phyloP scores from a whole-genome alignment of 257 asterid genomes.

The Solanum ossicruentum region DNA sequence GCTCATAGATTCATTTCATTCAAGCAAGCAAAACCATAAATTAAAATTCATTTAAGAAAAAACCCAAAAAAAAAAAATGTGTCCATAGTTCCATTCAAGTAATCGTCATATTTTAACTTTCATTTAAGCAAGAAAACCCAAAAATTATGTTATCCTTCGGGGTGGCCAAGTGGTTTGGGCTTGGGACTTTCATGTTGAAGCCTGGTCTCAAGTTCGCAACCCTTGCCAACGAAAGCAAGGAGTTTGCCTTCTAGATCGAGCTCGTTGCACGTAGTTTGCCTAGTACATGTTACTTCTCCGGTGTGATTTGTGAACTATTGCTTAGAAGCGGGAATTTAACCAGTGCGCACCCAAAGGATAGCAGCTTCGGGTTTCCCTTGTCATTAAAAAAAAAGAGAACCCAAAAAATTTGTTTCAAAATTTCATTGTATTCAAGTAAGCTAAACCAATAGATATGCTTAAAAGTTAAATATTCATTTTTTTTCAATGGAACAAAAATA shows the following conservation, averaged over 20 bases:
- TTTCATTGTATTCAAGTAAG: neutral
- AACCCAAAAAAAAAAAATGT: neutral
- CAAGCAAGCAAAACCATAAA: neutral
- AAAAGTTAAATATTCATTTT: neutral
- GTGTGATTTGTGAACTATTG: too few relatives aligned
- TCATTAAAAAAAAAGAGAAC: neutral
- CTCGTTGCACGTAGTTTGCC: too few relatives aligned
- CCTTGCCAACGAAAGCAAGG: too few relatives aligned
- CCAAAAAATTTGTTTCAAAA: neutral
- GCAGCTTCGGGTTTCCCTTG: too few relatives aligned
- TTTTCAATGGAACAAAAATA: neutral
- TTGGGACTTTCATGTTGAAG: too few relatives aligned
- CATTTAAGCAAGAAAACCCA: neutral
- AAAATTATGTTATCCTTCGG: neutral
- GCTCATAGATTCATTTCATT: neutral
- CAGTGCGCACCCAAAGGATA: too few relatives aligned
- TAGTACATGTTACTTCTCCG: too few relatives aligned
- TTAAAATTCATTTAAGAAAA: neutral
- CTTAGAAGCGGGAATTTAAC: too few relatives aligned
- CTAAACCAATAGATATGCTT: neutral
- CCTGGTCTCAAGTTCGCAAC: too few relatives aligned
- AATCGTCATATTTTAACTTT: neutral
- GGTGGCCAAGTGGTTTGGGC: too few relatives aligned
- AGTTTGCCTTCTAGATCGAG: too few relatives aligned
- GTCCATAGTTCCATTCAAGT: neutral